Conservation (phyloP, 2,329 filamentous ascomycete genomes). For the Diplodia mutila region DNA sequence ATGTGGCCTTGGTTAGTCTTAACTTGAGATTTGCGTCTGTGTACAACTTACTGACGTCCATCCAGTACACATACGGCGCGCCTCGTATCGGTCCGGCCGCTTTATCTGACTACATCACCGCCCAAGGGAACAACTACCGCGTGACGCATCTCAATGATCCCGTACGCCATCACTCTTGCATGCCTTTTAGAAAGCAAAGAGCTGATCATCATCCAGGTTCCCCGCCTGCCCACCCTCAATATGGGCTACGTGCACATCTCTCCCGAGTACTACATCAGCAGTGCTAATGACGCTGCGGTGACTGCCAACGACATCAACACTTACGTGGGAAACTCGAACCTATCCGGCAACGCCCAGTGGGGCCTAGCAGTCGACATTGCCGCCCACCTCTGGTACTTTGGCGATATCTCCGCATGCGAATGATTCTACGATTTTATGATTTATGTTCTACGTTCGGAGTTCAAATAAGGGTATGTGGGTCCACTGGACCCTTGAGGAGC, state of each 20-base stretch:
- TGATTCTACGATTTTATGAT: constrained; percentile 13
- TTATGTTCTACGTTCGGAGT: not conserved
- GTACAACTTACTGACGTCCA: not conserved
- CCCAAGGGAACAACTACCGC: constrained; percentile 63
- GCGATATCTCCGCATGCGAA: constrained; percentile 38
- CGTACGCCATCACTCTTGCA: constrained; percentile 42
- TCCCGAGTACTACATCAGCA: constrained; percentile 65
- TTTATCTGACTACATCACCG: constrained; percentile 61
- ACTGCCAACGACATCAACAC: constrained; percentile 33
- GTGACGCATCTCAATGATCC: constrained; percentile 71
- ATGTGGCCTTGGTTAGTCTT: constrained; percentile 51
- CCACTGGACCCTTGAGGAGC: not conserved
- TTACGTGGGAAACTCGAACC: constrained; percentile 32
- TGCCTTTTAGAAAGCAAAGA: too few relatives aligned
- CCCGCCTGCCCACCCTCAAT: constrained; percentile 10
- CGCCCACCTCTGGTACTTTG: constrained; percentile 44
- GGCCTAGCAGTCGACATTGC: constrained; percentile 31
- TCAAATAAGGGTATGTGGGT: constrained; percentile 9
- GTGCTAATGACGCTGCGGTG: constrained; percentile 32
- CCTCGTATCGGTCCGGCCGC: constrained; percentile 67
- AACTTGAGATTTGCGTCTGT: not conserved
- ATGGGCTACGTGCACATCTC: constrained; percentile 67
- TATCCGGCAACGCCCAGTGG: constrained; percentile 38
- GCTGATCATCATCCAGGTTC: not conserved
- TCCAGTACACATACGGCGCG: constrained; percentile 65